Evolutionary conservation across 805 yeast genomes (phyloP), one percentile per base, ranked within the genome.

Genomic region (Teunomyces panamensis): DNA sequence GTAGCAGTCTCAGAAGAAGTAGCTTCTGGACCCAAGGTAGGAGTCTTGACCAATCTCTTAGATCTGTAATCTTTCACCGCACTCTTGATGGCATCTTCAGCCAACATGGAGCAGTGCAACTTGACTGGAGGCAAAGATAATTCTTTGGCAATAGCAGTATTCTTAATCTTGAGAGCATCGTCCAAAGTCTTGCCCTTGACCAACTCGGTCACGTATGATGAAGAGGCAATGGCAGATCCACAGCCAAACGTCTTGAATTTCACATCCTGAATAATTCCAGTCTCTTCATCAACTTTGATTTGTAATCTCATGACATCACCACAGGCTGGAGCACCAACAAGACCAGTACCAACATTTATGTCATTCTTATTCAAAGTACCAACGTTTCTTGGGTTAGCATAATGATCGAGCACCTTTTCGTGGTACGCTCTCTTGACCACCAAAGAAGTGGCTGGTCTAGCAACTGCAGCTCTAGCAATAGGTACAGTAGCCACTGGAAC

Each of bases 221-320:
- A 87, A 2, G 96, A 87, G 1, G 99, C 99, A 65, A 94, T 94
- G 45, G 99, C 99, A 2, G 94, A 84, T 39, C 99, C 99, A 67
- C 99, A 94, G n/a, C 99, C 99, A 73, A 94, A 94, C 3, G 99
- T 94, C 80, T 94, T 94, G 73, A 94, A 94, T 69, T 90, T 92
- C 53, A 92, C 99, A 66, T 94, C 96, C 67, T 88, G 83, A 57
- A 94, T 94, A 46, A 88, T 77, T 1, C 99, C 99, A 20, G 96
- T 83, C 48, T 79, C 84, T 60, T 91, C 97, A 55, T 85, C 85
- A 8, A 94, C 99, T 65, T 91, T 83, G 62, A 94, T 94, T 68
- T 94, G 98, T 55, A 94, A 78, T 72, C 96, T 86, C 97, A 94
- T 94, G 39, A 94, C 99, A 74, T 94, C 99, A 47, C 99, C 99